A percentile compares a stretch with the other conserved stretches of the same genome.
Evolutionary conservation across 192 early-diverging fungal species (phyloP).

Genomic region (Neocallimastix lanati): DNA sequence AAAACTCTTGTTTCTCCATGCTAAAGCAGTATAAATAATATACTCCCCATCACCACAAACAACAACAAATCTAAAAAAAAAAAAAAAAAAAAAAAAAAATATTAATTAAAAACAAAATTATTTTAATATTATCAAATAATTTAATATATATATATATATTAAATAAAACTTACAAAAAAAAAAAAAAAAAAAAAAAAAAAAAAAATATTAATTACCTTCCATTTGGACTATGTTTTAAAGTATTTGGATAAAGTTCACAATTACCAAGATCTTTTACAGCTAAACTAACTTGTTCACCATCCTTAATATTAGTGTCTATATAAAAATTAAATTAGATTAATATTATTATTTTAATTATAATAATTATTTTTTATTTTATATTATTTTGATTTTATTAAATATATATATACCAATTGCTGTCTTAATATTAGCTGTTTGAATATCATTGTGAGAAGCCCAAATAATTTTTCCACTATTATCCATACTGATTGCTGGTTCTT

Average conservation of each 20-base stretch:
- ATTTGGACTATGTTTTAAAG: slow-evolving; percentile 89
- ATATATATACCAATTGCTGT: slow-evolving; percentile 28
- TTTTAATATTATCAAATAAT: too few species aligned
- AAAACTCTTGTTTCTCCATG: slow-evolving; percentile 99
- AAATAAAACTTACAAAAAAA: too few species aligned
- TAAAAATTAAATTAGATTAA: too few species aligned
- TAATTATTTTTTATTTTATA: too few species aligned
- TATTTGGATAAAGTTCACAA: slow-evolving; percentile 94
- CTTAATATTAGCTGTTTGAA: slow-evolving; percentile 87
- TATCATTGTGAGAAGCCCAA: slow-evolving; percentile 95
- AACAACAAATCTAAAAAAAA: too few species aligned
- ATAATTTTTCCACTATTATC: slow-evolving; percentile 92
- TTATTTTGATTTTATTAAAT: too few species aligned
- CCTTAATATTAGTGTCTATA: slow-evolving; percentile 62
- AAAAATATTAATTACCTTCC: slow-evolving; percentile 46
- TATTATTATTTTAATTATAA: too few species aligned
- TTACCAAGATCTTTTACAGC: slow-evolving; percentile 87
- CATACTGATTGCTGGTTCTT: slow-evolving; percentile 93
- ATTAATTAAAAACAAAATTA: slow-evolving; percentile 88
- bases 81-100: slow-evolving; percentile 96
- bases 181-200: too few species aligned
- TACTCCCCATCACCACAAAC: too few species aligned
- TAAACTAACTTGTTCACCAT: slow-evolving; percentile 76
- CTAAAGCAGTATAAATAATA: too few species aligned
- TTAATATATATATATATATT: too few species aligned